A percentile compares a stretch with the other conserved stretches of the same genome.
These are phyloP conservation scores for Coleophoma crateriformis DNA, from an alignment of 2,329 filamentous ascomycete species.

Conservation along the genomic window DNA sequence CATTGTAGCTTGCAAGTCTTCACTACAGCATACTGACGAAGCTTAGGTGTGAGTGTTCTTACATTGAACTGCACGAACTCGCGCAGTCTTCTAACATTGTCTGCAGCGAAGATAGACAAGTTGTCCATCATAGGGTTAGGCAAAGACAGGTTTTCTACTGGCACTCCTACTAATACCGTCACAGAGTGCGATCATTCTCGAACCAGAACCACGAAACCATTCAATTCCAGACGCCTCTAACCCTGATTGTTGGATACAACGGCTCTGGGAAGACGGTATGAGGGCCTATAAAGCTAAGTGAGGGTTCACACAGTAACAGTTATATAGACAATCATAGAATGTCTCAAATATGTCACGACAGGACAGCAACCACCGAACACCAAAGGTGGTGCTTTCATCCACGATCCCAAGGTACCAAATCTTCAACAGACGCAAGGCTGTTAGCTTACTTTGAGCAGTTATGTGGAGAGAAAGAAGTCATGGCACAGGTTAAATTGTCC, in stretches of 20 bases:
- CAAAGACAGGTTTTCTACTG: background rate
- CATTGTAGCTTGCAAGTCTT: no score
- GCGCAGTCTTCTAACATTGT: background rate
- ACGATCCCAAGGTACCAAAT: slow-evolving; percentile 74
- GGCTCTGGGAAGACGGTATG: slow-evolving; percentile 86
- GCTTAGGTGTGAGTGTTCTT: background rate
- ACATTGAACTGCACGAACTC: no score
- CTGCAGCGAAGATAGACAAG: slow-evolving; percentile 80
- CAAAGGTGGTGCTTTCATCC: slow-evolving; percentile 86
- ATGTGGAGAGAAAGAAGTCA: slow-evolving; percentile 78
- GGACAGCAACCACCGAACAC: slow-evolving; percentile 90
- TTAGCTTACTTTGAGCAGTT: slow-evolving; percentile 40
- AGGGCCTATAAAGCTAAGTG: background rate
- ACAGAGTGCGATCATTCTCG: slow-evolving; percentile 77
- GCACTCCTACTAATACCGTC: background rate
- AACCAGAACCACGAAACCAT: slow-evolving; percentile 71
- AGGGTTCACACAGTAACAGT: background rate
- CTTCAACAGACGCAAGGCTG: no score
- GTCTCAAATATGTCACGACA: slow-evolving; percentile 95
- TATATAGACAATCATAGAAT: slow-evolving; percentile 83
- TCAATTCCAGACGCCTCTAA: slow-evolving; percentile 83
- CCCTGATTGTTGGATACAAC: slow-evolving; percentile 94
- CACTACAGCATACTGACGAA: background rate
- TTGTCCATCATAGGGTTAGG: slow-evolving; percentile 71
- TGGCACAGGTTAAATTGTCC: slow-evolving; percentile 85